phyloP scores from a whole-genome alignment of 129 eudicot genomes.

The Rutidosis leptorrhynchoides region DNA sequence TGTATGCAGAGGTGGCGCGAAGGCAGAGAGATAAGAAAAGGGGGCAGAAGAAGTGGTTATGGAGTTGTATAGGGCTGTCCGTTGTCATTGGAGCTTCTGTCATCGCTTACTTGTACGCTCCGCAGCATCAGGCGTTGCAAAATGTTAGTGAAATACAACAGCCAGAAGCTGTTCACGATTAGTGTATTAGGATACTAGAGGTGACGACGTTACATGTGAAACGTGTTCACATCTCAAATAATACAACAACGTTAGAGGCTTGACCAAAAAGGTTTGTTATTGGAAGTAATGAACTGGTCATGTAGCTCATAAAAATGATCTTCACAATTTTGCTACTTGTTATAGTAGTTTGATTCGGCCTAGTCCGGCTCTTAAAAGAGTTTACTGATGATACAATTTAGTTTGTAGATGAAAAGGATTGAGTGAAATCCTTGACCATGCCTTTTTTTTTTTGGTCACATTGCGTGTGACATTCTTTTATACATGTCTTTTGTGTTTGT shows the following conservation, averaged over 20 bases:
- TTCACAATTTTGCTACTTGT: constrained; percentile 32
- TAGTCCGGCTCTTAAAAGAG: constrained; percentile 18
- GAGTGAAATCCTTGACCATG: constrained; percentile 27
- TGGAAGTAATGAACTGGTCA: constrained; percentile 21
- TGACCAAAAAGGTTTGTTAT: constrained; percentile 14
- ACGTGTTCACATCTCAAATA: constrained; percentile 22
- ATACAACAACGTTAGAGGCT: constrained; percentile 12
- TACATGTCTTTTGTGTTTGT: neutral
- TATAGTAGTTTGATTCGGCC: constrained; percentile 21
- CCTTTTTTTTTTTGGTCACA: neutral
- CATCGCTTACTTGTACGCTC: constrained; percentile 54
- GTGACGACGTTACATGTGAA: constrained; percentile 5
- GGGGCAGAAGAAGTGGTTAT: constrained; percentile 49
- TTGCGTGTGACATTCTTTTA: constrained; percentile 3
- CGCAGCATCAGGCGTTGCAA: constrained; percentile 24
- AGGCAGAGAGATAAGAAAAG: constrained; percentile 49
- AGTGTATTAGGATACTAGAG: constrained; percentile 7
- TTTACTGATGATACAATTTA: neutral
- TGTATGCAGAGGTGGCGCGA: constrained; percentile 54
- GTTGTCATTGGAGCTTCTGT: constrained; percentile 58
- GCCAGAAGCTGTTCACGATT: constrained; percentile 1
- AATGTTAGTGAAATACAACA: neutral
- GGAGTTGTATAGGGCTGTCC: constrained; percentile 66
- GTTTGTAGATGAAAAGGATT: constrained; percentile 34
- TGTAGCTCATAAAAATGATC: constrained; percentile 8